Percentiles rank a stretch among this genome's conserved stretches.
These are phyloP conservation scores for Zygotorulaspora danielsina DNA, from an alignment of 805 yeast species.

Conservation along the genomic window DNA sequence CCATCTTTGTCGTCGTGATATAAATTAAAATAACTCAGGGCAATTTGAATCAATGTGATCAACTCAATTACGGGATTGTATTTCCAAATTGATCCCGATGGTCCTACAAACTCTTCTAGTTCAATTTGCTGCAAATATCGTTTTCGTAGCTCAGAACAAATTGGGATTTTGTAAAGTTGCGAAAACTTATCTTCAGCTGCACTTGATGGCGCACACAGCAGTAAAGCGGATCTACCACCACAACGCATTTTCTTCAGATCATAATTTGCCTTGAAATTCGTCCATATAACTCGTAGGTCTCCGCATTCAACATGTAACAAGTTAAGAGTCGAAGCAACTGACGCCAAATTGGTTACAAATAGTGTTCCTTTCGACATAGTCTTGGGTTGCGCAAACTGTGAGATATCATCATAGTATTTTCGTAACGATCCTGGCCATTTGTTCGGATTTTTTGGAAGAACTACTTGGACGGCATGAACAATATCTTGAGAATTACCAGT, in stretches of 20 bases:
- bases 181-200: slow-evolving; percentile 79
- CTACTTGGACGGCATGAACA: slow-evolving; percentile 57
- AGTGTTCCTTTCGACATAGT: slow-evolving; percentile 55
- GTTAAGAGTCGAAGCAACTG: slow-evolving; percentile 69
- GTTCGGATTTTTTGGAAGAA: slow-evolving; percentile 39
- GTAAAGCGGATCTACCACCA: slow-evolving; percentile 76
- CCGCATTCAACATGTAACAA: slow-evolving; percentile 68
- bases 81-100: slow-evolving; percentile 1
- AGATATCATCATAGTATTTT: slow-evolving; percentile 60
- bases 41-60: slow-evolving; percentile 67
- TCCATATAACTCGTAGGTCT: slow-evolving; percentile 47
- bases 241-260: slow-evolving; percentile 74
- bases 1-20: slow-evolving; percentile 71
- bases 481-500: slow-evolving; percentile 77
- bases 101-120: slow-evolving; percentile 6
- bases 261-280: slow-evolving; percentile 64
- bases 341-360: slow-evolving; percentile 78
- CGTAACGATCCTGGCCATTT: slow-evolving; percentile 44
- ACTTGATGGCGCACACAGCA: slow-evolving; percentile 66
- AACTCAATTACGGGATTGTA: slow-evolving; percentile 68
- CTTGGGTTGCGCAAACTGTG: slow-evolving; percentile 64
- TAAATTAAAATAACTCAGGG: slow-evolving; percentile 71
- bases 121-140: slow-evolving; percentile 10
- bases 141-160: slow-evolving; percentile 13
- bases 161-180: slow-evolving; percentile 60